Conservation (phyloP, 1,139 yeast species). For the Oligophagozyma castellii region DNA sequence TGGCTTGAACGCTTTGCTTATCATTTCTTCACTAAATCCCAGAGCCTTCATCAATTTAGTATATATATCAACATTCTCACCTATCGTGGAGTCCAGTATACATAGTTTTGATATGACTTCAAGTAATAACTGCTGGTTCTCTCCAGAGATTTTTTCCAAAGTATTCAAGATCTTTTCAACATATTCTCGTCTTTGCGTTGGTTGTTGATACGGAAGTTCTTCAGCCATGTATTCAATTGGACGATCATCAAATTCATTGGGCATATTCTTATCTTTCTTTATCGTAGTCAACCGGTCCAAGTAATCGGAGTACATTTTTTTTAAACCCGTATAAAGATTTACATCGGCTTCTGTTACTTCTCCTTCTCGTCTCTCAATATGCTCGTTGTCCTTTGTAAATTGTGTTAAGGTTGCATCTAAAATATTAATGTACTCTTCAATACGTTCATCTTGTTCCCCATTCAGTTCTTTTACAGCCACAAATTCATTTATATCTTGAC, state of each 20-base stretch:
- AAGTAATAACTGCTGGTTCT: conserved; percentile 8
- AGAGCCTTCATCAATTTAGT: conserved; percentile 5
- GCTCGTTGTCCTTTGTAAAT: conserved; percentile 20
- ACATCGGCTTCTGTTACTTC: conserved; percentile 18
- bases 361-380: conserved; percentile 12
- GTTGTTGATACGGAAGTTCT: conserved; percentile 14
- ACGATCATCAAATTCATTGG: conserved; percentile 1
- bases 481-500: conserved; percentile 14
- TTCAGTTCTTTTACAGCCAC: conserved; percentile 7
- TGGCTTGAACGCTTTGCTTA: no score
- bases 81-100: conserved; percentile 15
- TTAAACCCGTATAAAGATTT: conserved; percentile 19
- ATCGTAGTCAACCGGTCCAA: conserved; percentile 15
- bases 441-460: conserved; percentile 9
- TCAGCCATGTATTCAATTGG: conserved; percentile 11
- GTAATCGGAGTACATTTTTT: conserved; percentile 21
- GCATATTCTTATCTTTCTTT: conserved; percentile 2
- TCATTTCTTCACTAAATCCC: conserved; percentile 6
- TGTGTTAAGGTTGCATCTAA: conserved; percentile 14
- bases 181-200: conserved; percentile 15
- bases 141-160: conserved; percentile 5
- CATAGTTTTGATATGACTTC: conserved; percentile 14
- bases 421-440: conserved; percentile 13
- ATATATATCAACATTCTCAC: conserved; percentile 14
- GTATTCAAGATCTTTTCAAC: conserved; percentile 9